These are phyloP conservation scores for Trichoderma orchidacearum DNA, from an alignment of 495 filamentous ascomycete species.

Conservation along the genomic window DNA sequence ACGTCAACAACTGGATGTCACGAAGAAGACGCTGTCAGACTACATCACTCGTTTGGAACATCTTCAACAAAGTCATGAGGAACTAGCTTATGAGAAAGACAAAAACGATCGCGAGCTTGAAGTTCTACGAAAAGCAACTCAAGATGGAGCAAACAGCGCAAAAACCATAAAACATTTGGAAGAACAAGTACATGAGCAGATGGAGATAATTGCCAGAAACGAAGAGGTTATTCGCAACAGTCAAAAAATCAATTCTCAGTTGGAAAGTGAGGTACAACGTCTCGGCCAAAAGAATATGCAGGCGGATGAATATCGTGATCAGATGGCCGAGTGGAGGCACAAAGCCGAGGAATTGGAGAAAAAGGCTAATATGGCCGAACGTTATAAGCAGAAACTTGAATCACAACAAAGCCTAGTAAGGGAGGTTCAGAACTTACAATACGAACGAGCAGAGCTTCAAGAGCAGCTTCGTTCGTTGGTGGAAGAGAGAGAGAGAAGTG, in stretches of 20 bases:
- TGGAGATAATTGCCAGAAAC: constrained; percentile 12
- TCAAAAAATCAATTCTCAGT: constrained; percentile 14
- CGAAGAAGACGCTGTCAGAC: constrained; percentile 27
- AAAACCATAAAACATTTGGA: constrained; percentile 19
- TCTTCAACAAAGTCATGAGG: constrained; percentile 43
- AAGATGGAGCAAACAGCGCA: constrained; percentile 14
- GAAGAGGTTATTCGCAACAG: constrained; percentile 6
- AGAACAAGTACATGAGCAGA: constrained; percentile 15
- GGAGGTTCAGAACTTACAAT: constrained; percentile 38
- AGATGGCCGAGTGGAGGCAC: constrained; percentile 51
- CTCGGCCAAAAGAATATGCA: constrained; percentile 29
- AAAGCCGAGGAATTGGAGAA: constrained; percentile 63
- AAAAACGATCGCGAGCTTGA: constrained; percentile 53
- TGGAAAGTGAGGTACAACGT: constrained; percentile 29
- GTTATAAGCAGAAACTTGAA: constrained; percentile 63
- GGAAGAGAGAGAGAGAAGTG: constrained; percentile 43
- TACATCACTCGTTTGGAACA: constrained; percentile 42
- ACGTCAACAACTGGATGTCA: constrained; percentile 6
- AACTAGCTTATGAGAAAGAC: constrained; percentile 33
- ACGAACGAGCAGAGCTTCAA: constrained; percentile 52
- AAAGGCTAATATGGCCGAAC: constrained; percentile 64
- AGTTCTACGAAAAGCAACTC: constrained; percentile 10
- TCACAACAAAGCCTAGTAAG: constrained; percentile 41
- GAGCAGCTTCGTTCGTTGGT: constrained; percentile 36
- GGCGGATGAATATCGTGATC: constrained; percentile 31